Base-by-base conservation (phyloP, 495 filamentous ascomycete genomes). In the Penicillium paxilli region DNA sequence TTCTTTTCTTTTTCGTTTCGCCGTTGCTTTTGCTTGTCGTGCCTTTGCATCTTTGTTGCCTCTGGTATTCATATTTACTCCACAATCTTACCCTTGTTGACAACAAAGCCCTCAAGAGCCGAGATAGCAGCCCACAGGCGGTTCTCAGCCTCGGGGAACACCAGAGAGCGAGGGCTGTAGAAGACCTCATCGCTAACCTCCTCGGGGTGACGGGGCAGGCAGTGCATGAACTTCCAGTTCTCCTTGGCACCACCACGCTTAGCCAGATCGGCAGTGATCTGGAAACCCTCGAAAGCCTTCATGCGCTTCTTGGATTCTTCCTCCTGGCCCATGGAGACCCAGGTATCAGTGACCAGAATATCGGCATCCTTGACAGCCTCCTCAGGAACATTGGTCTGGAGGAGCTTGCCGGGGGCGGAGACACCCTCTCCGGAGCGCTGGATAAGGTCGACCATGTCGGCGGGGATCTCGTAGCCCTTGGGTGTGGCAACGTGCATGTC, bases 141-240 rank as follows among this genome's bases (percentile, higher is more conserved):
- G 58, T 98, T 98, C 73, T 97, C 94, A 3, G 90, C 94, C 73
- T 98, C 94, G 12, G 81, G 82, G 73, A 96, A 98, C 17, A 97
- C 94, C 46, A 98, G 72, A 25, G 86, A 92, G 58, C 87, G 80
- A 0, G 77, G 70, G 28, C 88, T 83, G 65, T 98, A 96, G 66
- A 98, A 96, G 1, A 98, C 92, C 62, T 90, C 92, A 67, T 98
- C 92, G 49, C 83, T 85, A 8, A 98, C 94, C 74, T 98, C 94
- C 73, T 98, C 93, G 0, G 80, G 83, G 60, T 98, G 92, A 47
- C 94, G 82, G n/a, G 94, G 94, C 47, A 98, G 71, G 67, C 94
- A 98, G 79, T 98, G 94, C 94, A 98, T 97, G 65, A 98, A 98
- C 73, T 89, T 91, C 94, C 94, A 98, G 53, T 80, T 78, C 26